Evolutionary conservation across 1,139 yeast species (phyloP).

Genomic region (Wickerhamomyces sp.): DNA sequence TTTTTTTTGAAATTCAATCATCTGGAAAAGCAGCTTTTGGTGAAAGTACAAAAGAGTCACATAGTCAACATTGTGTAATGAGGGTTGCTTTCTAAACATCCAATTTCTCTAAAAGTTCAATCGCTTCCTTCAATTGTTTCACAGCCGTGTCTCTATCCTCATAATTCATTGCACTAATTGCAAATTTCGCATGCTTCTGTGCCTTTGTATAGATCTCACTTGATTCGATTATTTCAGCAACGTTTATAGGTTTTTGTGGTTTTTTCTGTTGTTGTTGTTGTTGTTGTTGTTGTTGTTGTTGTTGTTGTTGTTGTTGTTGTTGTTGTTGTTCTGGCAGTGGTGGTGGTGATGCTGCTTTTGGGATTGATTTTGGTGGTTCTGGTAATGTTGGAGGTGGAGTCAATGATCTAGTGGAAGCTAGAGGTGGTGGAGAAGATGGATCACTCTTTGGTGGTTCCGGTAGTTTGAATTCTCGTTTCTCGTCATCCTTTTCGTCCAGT

Average conservation of each 20-base stretch:
- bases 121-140: conserved; percentile 61
- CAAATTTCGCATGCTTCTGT: conserved; percentile 86
- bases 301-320: conserved; percentile 3
- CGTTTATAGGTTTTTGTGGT: conserved; percentile 14
- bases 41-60: too few species aligned
- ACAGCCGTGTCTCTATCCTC: conserved; percentile 85
- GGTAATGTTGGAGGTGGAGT: too few species aligned
- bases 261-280: not conserved
- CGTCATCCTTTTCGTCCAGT: conserved; percentile 3
- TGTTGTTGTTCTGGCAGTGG: not conserved
- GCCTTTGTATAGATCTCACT: conserved; percentile 62
- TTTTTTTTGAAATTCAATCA: too few species aligned
- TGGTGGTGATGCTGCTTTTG: conserved; percentile 2
- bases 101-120: conserved; percentile 36
- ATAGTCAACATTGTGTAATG: not conserved
- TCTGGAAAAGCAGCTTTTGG: too few species aligned
- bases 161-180: conserved; percentile 88
- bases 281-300: not conserved
- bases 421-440: too few species aligned
- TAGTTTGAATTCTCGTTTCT: conserved; percentile 3
- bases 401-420: too few species aligned
- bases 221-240: conserved; percentile 47
- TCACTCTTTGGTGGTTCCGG: conserved; percentile 6
- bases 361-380: conserved; percentile 7
- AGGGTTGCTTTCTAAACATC: not conserved